A percentile compares a stretch with the other conserved stretches of the same genome.
phyloP scores from a whole-genome alignment of 768 basidiomycete species.

The Cystofilobasidium bisporidii region DNA sequence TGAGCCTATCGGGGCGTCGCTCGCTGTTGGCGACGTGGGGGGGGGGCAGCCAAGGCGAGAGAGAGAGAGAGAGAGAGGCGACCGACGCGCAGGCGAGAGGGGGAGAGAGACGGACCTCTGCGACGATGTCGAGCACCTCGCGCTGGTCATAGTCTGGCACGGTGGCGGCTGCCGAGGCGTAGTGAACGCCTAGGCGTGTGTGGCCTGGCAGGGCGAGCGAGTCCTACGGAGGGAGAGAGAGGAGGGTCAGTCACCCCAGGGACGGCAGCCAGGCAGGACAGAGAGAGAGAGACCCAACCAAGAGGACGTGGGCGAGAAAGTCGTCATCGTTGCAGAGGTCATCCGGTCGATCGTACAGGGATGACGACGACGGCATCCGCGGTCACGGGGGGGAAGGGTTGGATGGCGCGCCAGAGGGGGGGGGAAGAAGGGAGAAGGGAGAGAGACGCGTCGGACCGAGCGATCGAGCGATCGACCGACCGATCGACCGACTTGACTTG shows the following conservation, averaged over 20 bases:
- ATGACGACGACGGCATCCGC: too few species aligned
- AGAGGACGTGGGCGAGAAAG: not conserved
- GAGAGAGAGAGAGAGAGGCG: not conserved
- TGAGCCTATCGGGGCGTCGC: not conserved
- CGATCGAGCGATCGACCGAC: too few species aligned
- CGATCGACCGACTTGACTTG: too few species aligned
- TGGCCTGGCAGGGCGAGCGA: not conserved
- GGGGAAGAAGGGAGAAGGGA: too few species aligned
- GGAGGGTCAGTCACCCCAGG: too few species aligned
- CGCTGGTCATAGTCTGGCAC: not conserved
- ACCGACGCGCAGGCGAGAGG: not conserved
- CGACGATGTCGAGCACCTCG: not conserved
- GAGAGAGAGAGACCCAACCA: not conserved
- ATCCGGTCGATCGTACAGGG: not conserved
- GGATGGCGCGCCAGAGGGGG: too few species aligned
- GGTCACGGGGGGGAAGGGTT: too few species aligned
- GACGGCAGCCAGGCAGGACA: not conserved
- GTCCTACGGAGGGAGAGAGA: not conserved
- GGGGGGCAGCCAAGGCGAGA: too few species aligned
- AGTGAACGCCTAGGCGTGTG: not conserved
- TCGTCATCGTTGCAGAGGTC: slow-evolving; percentile 4
- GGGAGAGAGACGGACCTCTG: not conserved
- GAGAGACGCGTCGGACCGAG: too few species aligned
- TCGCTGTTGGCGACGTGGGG: too few species aligned
- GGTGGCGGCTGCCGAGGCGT: not conserved